phyloP scores from a whole-genome alignment of 257 asterid species.

The Handroanthus guayacan region DNA sequence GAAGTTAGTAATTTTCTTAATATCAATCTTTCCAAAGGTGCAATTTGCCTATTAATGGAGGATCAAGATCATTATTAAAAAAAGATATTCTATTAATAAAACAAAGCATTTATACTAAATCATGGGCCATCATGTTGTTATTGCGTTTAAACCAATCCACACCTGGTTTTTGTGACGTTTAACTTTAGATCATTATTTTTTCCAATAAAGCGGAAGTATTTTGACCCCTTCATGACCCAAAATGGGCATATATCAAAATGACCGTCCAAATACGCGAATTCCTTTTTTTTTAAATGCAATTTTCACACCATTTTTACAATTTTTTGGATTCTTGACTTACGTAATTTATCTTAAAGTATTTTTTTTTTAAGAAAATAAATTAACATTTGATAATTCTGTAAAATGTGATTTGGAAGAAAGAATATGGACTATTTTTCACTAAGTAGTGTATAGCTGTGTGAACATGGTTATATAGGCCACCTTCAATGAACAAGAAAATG shows the following conservation, averaged over 20 bases:
- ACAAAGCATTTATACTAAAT: constrained; percentile 14
- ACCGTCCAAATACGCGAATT: constrained; percentile 13
- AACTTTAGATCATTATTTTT: constrained; percentile 15
- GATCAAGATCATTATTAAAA: constrained; percentile 23
- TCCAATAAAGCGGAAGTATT: constrained; percentile 15
- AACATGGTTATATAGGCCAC: too few relatives aligned
- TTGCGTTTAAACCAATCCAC: not conserved
- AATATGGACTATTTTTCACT: too few relatives aligned
- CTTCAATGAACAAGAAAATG: too few relatives aligned
- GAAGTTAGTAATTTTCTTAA: too few relatives aligned
- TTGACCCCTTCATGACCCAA: constrained; percentile 25
- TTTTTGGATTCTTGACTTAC: too few relatives aligned
- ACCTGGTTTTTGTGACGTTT: not conserved
- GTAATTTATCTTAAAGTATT: too few relatives aligned
- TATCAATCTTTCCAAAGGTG: not conserved
- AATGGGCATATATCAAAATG: constrained; percentile 14
- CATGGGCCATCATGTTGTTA: constrained; percentile 6
- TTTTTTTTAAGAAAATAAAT: too few relatives aligned
- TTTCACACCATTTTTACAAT: too few relatives aligned
- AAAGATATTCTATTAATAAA: constrained; percentile 10
- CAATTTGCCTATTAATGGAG: not conserved
- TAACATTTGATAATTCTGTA: too few relatives aligned
- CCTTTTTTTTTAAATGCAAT: too few relatives aligned
- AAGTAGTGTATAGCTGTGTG: too few relatives aligned
- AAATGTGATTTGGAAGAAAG: too few relatives aligned